Evolutionary conservation across 306 rosid species (phyloP).

Genomic region (Rosa lucieae): DNA sequence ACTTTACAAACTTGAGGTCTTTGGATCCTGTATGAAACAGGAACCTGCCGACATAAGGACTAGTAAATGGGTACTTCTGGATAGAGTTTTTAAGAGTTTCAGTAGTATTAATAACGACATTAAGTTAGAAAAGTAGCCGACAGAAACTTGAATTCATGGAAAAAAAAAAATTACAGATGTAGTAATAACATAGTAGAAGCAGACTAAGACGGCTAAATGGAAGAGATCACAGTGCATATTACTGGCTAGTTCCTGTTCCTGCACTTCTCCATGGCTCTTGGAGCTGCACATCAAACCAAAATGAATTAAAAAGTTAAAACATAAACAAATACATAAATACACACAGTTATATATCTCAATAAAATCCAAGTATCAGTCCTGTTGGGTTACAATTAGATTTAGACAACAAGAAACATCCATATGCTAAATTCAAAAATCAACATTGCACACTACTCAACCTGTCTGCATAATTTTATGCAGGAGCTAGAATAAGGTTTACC

Average conservation of each 20-base stretch:
- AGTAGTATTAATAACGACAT: constrained; percentile 16
- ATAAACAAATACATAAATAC: neutral
- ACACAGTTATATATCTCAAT: neutral
- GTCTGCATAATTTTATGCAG: neutral
- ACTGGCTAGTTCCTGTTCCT: constrained; percentile 57
- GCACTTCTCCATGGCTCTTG: constrained; percentile 74
- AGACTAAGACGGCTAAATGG: constrained; percentile 34
- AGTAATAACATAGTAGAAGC: constrained; percentile 30
- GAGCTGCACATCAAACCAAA: constrained; percentile 51
- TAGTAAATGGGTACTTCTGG: constrained; percentile 22
- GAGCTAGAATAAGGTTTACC: neutral
- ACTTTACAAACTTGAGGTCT: constrained; percentile 37
- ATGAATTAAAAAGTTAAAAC: neutral
- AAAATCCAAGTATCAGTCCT: neutral
- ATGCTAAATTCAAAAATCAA: neutral
- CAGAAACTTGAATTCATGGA: constrained; percentile 34
- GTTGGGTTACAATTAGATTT: neutral
- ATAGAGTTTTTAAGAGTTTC: constrained; percentile 29
- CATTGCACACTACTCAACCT: neutral
- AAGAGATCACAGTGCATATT: constrained; percentile 20
- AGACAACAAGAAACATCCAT: neutral
- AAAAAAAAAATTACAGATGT: constrained; percentile 27
- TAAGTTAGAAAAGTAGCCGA: constrained; percentile 32
- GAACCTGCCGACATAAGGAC: constrained; percentile 28
- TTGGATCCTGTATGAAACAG: constrained; percentile 36